Evolutionary conservation across 2,329 filamentous ascomycete species (phyloP).

Genomic region (Chaetothyriales sp.): DNA sequence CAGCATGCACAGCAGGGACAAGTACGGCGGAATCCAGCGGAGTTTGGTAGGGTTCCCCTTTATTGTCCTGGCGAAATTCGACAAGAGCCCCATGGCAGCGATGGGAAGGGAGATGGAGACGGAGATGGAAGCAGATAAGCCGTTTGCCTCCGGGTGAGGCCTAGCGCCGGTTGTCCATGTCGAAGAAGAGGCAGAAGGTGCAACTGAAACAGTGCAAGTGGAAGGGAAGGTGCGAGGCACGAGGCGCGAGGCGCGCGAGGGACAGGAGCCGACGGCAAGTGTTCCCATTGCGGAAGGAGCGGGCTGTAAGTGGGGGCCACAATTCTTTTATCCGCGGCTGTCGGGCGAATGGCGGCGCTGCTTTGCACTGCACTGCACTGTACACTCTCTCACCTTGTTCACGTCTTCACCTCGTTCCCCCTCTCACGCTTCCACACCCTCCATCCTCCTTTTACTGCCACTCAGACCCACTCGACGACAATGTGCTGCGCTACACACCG

Average conservation of each 20-base stretch:
- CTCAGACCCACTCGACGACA: not conserved
- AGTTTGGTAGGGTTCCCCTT: conserved; percentile 27
- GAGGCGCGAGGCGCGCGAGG: too few relatives aligned
- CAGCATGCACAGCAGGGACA: conserved; percentile 72
- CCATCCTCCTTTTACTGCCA: not conserved
- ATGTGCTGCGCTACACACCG: not conserved
- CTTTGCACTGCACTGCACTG: not conserved
- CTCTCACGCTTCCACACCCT: not conserved
- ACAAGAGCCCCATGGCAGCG: not conserved
- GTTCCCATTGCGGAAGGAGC: not conserved
- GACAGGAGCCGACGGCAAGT: not conserved
- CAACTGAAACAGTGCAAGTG: too few relatives aligned
- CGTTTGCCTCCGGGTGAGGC: not conserved
- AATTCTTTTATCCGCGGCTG: not conserved
- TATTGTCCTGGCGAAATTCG: not conserved
- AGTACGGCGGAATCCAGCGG: conserved; percentile 70
- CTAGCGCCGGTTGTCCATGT: not conserved
- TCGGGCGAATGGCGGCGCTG: not conserved
- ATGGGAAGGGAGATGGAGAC: not conserved
- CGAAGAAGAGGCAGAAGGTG: not conserved
- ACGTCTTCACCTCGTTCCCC: not conserved
- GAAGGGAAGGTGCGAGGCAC: not conserved
- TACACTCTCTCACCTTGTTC: not conserved
- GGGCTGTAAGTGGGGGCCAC: not conserved
- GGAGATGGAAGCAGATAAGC: not conserved